Percentiles rank a stretch among this genome's conserved stretches.
Evolutionary conservation across 768 basidiomycete genomes (phyloP).

Genomic region (Polyporus arcularius): DNA sequence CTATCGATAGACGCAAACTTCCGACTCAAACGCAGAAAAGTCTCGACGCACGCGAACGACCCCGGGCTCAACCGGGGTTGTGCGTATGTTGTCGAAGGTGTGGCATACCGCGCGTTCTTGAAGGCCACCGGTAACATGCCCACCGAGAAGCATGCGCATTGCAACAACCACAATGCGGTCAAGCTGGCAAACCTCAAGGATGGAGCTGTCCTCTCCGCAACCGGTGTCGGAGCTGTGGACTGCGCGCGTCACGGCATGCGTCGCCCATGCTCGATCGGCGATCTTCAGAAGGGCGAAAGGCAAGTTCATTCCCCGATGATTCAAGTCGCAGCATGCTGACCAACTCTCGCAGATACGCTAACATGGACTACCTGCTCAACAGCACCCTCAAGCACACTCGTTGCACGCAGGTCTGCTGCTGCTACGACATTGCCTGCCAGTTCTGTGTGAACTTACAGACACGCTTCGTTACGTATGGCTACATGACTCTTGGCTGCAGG

Average conservation of each 20-base stretch:
- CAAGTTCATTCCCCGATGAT: not conserved
- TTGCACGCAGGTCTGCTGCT: no score
- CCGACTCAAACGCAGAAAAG: constrained; percentile 23
- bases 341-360: no score
- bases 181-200: constrained; percentile 12
- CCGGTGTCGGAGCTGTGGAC: constrained; percentile 17
- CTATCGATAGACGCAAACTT: constrained; percentile 34
- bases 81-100: constrained; percentile 29
- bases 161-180: constrained; percentile 20
- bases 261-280: constrained; percentile 23
- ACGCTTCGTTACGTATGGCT: no score
- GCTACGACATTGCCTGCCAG: no score
- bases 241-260: constrained; percentile 27
- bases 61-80: constrained; percentile 28
- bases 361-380: no score
- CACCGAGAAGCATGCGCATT: constrained; percentile 23
- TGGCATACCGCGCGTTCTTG: constrained; percentile 22
- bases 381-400: no score
- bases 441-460: no score
- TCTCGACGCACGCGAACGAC: constrained; percentile 16
- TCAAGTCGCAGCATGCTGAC: no score
- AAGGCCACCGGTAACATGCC: not conserved
- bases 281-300: constrained; percentile 30
- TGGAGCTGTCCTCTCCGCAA: not conserved
- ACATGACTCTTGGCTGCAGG: no score